Evolutionary conservation across 1,284 basidiomycete species (phyloP), one percentile per base, ranked within the genome.

Genomic region (Termitomyces sp.): DNA sequence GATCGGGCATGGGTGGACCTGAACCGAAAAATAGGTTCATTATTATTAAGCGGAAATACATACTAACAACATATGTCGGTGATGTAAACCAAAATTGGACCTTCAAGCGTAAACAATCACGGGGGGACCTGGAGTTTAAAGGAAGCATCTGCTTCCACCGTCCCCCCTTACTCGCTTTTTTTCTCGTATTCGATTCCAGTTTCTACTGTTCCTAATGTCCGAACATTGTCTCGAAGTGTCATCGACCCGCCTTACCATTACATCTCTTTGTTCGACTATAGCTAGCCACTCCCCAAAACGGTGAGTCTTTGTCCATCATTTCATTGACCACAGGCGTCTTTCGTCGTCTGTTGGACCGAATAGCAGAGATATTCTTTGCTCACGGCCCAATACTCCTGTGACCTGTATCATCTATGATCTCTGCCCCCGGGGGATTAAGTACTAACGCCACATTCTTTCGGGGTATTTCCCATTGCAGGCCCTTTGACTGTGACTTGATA

Each of bases 401-500:
- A 13, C 7, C 6, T 35, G 24, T 2, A 8, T 18, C 13, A 16
- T 18, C 19, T 47, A n/a, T n/a, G n/a, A n/a, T n/a, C n/a, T n/a
- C n/a, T n/a, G n/a, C n/a, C n/a, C n/a, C n/a, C n/a, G n/a, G n/a
- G n/a, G n/a, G n/a, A n/a, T n/a, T n/a, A 46, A 40, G 16, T 43
- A 28, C 56, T 59, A 41, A 59, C 58, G 58, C 58, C 56, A 57
- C 58, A 55, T 37, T 34, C 14, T 34, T 10, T 34, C 14, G 14
- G 18, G 10, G 26, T n/a, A n/a, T 24, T 52, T 31, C 37, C 13
- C 21, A 28, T 5, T 30, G 11, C 31, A 54, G 52, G 21, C 5
- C 42, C n/a, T 46, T 46, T 14, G 40, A 35, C 19, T n/a, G 9
- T 11, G 33, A 37, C 11, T 46, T 21, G 2, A n/a, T 26, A 16